A percentile compares a stretch with the other conserved stretches of the same genome.
Evolutionary conservation across 768 basidiomycete genomes (phyloP).

Genomic region (Lanmaoa pseudosensibilis): DNA sequence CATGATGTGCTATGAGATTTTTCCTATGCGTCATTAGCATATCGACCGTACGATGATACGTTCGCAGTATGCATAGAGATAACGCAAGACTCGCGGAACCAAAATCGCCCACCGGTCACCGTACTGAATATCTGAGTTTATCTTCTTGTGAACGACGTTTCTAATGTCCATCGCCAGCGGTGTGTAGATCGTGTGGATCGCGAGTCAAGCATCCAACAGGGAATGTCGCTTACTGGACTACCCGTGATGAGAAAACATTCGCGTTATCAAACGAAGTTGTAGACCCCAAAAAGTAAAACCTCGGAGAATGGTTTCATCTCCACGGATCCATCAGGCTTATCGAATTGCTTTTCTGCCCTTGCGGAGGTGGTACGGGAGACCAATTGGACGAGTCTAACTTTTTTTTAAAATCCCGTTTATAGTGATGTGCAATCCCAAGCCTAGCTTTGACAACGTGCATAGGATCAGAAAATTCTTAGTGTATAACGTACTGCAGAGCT

Average conservation of each 20-base stretch:
- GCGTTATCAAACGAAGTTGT: not conserved
- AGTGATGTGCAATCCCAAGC: not conserved
- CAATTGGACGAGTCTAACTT: not conserved
- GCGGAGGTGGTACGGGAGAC: not conserved
- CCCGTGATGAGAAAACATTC: not conserved
- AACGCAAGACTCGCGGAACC: not conserved
- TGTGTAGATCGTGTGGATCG: not conserved
- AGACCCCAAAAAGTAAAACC: not conserved
- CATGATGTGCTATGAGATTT: not conserved
- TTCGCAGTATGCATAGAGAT: not conserved
- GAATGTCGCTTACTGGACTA: not conserved
- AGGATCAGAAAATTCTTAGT: slow-evolving; percentile 1
- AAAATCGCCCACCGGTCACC: not conserved
- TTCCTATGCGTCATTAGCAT: not conserved
- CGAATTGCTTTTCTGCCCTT: not conserved
- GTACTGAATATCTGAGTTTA: not conserved
- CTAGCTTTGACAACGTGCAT: not conserved
- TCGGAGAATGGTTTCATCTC: not conserved
- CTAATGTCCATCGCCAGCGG: not conserved
- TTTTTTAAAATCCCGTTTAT: too few species aligned
- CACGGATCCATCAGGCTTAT: not conserved
- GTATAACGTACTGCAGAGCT: not conserved
- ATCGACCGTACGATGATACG: not conserved
- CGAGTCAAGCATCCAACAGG: not conserved
- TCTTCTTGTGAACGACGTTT: not conserved